Percentiles rank a stretch among this genome's conserved stretches.
Conservation (phyloP, 257 asterid species). For the Verbascum thapsus region DNA sequence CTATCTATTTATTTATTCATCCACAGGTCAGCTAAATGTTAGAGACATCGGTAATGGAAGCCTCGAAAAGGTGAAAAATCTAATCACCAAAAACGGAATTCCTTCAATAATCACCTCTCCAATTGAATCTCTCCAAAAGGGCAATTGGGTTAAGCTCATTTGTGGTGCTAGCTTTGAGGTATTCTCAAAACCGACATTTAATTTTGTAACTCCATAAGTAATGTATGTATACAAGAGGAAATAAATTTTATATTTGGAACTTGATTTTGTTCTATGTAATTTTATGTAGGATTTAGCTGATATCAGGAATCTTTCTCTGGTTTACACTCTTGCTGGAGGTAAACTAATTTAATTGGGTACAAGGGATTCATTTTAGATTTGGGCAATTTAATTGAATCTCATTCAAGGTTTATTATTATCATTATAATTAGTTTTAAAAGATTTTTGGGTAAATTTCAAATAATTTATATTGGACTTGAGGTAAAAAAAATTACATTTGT, state of each 20-base stretch:
- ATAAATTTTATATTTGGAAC: background rate
- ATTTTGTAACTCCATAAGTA: background rate
- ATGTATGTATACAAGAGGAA: background rate
- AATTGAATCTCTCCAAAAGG: constrained; percentile 60
- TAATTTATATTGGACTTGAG: background rate
- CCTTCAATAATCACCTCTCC: constrained; percentile 61
- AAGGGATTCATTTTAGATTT: constrained; percentile 5
- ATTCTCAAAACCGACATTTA: background rate
- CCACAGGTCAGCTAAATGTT: constrained; percentile 40
- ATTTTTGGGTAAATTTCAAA: background rate
- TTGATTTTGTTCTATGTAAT: background rate
- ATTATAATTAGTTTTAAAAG: background rate
- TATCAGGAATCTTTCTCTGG: constrained; percentile 88
- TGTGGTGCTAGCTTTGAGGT: constrained; percentile 99
- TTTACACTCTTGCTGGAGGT: constrained; percentile 96
- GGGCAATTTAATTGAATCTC: background rate
- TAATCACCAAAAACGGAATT: constrained; percentile 49
- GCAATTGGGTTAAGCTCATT: constrained; percentile 94
- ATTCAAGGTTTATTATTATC: background rate
- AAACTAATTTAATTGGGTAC: constrained; percentile 8
- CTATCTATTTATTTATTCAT: constrained; percentile 7
- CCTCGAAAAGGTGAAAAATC: constrained; percentile 52
- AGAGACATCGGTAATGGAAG: constrained; percentile 39
- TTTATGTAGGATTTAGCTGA: constrained; percentile 70
- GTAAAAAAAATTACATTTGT: background rate